A percentile compares a stretch with the other conserved stretches of the same genome.
Conservation (phyloP, 75 land plant species). For the Sequoiadendron giganteum region DNA sequence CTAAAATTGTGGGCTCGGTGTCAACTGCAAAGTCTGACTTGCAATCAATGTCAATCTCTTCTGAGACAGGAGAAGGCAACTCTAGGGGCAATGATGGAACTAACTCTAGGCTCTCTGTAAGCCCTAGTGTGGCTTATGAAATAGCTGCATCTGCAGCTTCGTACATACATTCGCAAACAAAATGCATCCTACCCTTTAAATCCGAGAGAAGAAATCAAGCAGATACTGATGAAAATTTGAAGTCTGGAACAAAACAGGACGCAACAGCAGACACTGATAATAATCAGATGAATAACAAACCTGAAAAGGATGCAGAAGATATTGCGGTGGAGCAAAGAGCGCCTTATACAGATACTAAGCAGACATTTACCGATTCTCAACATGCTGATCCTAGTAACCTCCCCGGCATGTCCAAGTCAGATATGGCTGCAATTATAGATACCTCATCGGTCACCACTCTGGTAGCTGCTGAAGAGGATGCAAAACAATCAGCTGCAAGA, state of each 20-base stretch:
- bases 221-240: background rate
- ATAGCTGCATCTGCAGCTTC: too few relatives aligned
- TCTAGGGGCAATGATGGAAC: background rate
- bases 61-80: background rate
- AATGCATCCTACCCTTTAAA: too few relatives aligned
- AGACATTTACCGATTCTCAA: background rate
- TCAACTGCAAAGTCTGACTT: background rate
- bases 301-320: constrained; percentile 1
- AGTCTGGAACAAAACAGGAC: background rate
- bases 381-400: background rate
- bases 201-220: too few relatives aligned
- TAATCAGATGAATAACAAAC: background rate
- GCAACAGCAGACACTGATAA: background rate
- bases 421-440: constrained; percentile 43
- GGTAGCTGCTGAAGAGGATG: constrained; percentile 57
- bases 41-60: background rate
- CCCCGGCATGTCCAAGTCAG: constrained; percentile 18
- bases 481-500: constrained; percentile 51
- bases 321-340: background rate
- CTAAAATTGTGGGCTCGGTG: background rate
- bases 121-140: constrained; percentile 23
- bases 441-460: constrained; percentile 45
- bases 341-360: background rate
- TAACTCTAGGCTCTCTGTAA: constrained; percentile 1
- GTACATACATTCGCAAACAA: too few relatives aligned